Conservation (phyloP, 345 rosid species). For the Draba incana region DNA sequence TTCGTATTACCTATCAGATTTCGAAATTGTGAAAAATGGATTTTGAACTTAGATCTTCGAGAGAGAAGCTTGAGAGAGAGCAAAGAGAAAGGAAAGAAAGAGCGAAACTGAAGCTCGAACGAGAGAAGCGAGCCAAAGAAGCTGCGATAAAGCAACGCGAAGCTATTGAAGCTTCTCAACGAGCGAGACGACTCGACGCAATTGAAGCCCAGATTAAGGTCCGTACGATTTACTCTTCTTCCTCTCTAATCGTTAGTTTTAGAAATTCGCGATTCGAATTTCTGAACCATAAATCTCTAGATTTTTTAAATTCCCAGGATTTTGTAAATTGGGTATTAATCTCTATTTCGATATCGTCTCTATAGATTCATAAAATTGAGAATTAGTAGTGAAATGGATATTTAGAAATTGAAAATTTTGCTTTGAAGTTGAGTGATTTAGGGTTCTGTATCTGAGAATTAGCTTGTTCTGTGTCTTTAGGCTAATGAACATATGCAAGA, state of each 20-base stretch:
- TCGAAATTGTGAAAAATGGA: too few relatives aligned
- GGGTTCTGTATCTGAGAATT: neutral
- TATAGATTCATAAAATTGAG: neutral
- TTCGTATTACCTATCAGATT: too few relatives aligned
- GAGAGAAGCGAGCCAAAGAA: slow-evolving; percentile 74
- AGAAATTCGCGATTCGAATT: too few relatives aligned
- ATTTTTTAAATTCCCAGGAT: neutral
- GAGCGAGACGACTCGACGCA: slow-evolving; percentile 84
- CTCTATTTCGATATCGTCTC: neutral
- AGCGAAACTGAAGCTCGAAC: slow-evolving; percentile 65
- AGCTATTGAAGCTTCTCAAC: slow-evolving; percentile 82
- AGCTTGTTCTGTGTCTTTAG: slow-evolving; percentile 40
- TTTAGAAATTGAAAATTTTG: too few relatives aligned
- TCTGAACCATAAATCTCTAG: too few relatives aligned
- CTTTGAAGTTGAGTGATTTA: too few relatives aligned
- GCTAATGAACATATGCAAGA: slow-evolving; percentile 76
- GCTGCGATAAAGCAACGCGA: slow-evolving; percentile 75
- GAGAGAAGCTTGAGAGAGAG: too few relatives aligned
- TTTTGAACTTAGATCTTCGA: too few relatives aligned
- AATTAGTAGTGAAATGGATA: neutral
- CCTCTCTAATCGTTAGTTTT: neutral
- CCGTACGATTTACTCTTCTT: neutral
- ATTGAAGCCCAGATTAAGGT: slow-evolving; percentile 82
- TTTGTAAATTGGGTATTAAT: neutral
- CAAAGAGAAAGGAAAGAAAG: slow-evolving; percentile 76